These are phyloP conservation scores for Aciculosporium take DNA, from an alignment of 2,329 filamentous ascomycete genomes.

Conservation along the genomic window DNA sequence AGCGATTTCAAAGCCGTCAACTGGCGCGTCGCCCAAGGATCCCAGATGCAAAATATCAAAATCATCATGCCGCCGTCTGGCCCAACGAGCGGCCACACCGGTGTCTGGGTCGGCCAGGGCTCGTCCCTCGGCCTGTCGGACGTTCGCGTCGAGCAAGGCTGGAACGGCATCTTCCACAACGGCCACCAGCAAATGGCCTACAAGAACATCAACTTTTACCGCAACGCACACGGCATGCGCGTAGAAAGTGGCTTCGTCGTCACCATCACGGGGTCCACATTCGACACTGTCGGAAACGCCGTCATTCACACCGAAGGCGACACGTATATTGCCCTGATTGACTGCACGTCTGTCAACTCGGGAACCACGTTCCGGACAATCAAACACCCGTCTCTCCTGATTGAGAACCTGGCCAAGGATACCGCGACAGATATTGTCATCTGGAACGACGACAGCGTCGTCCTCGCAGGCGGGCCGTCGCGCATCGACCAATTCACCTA, in stretches of 20 bases:
- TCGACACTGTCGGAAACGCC: constrained; percentile 23
- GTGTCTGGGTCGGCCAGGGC: constrained; percentile 25
- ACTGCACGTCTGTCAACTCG: constrained; percentile 26
- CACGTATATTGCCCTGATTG: constrained; percentile 27
- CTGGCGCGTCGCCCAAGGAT: constrained; percentile 30
- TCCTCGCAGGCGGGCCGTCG: constrained; percentile 12
- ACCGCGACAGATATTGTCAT: constrained; percentile 20
- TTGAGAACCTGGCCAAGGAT: constrained; percentile 29
- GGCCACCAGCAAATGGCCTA: constrained; percentile 29
- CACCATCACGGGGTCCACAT: constrained; percentile 24
- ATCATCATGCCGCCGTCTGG: constrained; percentile 25
- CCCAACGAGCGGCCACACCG: constrained; percentile 24
- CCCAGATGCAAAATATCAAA: constrained; percentile 27
- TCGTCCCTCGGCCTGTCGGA: constrained; percentile 28
- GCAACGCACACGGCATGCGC: constrained; percentile 23
- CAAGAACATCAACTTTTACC: constrained; percentile 29
- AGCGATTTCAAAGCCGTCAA: constrained; percentile 24
- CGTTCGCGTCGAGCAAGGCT: constrained; percentile 26
- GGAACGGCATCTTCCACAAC: constrained; percentile 28
- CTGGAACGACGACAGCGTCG: constrained; percentile 6
- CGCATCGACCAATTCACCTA: constrained; percentile 26
- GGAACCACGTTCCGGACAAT: constrained; percentile 25
- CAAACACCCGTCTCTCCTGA: constrained; percentile 24
- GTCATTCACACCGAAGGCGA: constrained; percentile 21
- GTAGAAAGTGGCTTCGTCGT: constrained; percentile 22